Conservation (phyloP, 805 yeast genomes). For the Zygosaccharomyces kombuchaensis region DNA sequence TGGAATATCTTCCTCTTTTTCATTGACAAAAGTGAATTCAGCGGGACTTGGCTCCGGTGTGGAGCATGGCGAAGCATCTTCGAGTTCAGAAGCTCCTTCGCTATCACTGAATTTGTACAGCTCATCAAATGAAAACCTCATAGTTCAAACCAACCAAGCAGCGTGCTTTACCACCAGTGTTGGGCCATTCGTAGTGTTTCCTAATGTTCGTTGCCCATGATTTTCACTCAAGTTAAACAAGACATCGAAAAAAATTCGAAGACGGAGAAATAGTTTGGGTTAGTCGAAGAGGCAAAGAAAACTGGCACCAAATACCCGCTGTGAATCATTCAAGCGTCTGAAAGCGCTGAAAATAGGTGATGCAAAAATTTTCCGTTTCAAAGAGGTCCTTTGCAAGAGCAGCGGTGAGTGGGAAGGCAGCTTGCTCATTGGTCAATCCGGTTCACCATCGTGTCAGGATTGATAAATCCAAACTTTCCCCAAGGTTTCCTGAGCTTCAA, state of each 20-base stretch:
- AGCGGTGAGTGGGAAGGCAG: constrained; percentile 44
- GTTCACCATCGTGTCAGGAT: constrained; percentile 85
- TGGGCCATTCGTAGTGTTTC: not conserved
- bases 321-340: not conserved
- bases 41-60: constrained; percentile 10
- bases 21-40: constrained; percentile 14
- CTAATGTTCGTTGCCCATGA: not conserved
- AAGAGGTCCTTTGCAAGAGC: constrained; percentile 25
- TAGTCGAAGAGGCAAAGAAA: not conserved
- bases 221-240: not conserved
- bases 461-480: constrained; percentile 68
- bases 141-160: not conserved
- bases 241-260: not conserved
- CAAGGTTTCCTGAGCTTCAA: constrained; percentile 65
- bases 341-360: not conserved
- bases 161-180: not conserved
- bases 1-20: constrained; percentile 21
- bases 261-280: not conserved
- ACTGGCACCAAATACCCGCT: not conserved
- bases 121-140: constrained; percentile 22
- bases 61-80: constrained; percentile 11
- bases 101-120: constrained; percentile 11
- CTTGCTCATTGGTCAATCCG: constrained; percentile 75
- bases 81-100: constrained; percentile 12
- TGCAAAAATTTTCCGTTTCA: constrained; percentile 11